A percentile compares a stretch with the other conserved stretches of the same genome.
phyloP scores from a whole-genome alignment of 225 moss, liverwort and hornwort species.

The Thuidium tamariscinum region DNA sequence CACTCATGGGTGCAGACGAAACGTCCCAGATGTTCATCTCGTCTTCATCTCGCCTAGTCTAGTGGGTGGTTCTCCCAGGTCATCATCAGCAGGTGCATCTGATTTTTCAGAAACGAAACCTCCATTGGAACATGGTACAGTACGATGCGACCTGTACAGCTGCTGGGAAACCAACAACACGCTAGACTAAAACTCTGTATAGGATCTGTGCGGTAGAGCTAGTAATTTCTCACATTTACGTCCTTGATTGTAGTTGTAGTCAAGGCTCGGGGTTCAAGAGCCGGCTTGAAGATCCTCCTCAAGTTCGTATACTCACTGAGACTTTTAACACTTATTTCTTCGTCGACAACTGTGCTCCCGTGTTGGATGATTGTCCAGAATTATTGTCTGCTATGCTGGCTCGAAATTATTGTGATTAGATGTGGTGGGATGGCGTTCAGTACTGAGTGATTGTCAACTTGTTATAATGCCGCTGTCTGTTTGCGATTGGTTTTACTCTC shows the following conservation, averaged over 20 bases:
- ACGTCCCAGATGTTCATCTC: constrained; percentile 20
- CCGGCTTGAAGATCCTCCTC: constrained; percentile 46
- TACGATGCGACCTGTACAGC: constrained; percentile 15
- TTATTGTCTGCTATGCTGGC: background rate
- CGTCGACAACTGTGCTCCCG: background rate
- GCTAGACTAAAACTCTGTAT: constrained; percentile 24
- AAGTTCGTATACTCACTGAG: constrained; percentile 21
- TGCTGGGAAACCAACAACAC: background rate
- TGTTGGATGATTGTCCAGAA: background rate
- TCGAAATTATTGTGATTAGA: background rate
- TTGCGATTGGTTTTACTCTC: background rate
- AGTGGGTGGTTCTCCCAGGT: background rate
- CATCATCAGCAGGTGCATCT: background rate
- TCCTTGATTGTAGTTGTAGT: constrained; percentile 29
- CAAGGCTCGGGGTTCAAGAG: constrained; percentile 22
- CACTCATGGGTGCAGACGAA: constrained; percentile 9
- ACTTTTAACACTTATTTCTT: constrained; percentile 6
- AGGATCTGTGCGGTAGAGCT: constrained; percentile 23
- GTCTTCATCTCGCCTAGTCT: constrained; percentile 7
- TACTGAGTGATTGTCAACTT: background rate
- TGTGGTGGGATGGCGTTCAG: background rate
- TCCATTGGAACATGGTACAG: constrained; percentile 1
- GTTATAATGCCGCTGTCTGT: background rate
- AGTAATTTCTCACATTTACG: constrained; percentile 6
- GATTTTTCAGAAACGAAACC: background rate